A percentile compares a stretch with the other conserved stretches of the same genome.
Evolutionary conservation across 805 yeast genomes (phyloP).

Genomic region (Candida silvicultrix): DNA sequence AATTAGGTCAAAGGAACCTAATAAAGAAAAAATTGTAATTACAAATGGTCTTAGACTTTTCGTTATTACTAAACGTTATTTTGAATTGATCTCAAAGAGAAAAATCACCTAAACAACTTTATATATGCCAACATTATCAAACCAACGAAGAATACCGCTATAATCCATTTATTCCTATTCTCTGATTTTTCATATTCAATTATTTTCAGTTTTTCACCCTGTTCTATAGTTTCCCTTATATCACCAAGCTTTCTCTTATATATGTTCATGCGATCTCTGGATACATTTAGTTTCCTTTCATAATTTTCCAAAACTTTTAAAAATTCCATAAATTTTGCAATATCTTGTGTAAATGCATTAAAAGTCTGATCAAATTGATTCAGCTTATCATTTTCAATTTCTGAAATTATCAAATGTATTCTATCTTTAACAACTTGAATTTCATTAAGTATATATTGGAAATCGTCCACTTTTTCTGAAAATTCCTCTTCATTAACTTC

Average conservation of each 20-base stretch:
- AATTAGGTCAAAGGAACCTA: no score
- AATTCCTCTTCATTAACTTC: slow-evolving; percentile 2
- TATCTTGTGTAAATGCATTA: background rate
- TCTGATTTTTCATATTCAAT: background rate
- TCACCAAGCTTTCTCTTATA: background rate
- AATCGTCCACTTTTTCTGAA: background rate
- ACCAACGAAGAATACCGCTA: background rate
- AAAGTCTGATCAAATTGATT: background rate
- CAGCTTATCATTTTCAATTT: background rate
- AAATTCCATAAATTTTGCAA: background rate
- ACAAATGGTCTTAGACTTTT: no score
- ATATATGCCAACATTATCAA: background rate
- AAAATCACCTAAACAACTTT: background rate
- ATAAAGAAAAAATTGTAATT: no score
- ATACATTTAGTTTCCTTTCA: background rate
- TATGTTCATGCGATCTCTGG: background rate
- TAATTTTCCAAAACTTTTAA: background rate
- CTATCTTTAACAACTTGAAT: background rate
- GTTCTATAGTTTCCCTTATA: background rate
- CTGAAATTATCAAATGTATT: background rate
- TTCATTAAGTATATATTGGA: background rate
- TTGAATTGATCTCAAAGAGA: no score
- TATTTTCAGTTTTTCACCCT: background rate
- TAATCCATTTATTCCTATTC: background rate
- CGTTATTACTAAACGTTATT: no score